Base-by-base conservation (phyloP, 1,284 basidiomycete species). In the Malassezia cuniculi region DNA sequence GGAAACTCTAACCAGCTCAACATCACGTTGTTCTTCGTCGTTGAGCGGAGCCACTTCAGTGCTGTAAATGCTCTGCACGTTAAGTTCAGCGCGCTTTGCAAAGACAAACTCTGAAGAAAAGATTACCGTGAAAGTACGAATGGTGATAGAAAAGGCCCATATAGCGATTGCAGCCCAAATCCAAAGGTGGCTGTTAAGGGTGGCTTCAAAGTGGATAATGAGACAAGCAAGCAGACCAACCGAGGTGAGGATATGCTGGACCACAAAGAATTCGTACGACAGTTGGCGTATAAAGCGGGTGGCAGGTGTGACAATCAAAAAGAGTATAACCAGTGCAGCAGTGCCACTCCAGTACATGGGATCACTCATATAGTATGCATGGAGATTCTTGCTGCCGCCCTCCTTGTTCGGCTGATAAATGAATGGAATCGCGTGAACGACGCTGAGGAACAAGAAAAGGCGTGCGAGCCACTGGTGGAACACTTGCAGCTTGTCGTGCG, bases 241-340 rank as follows among this genome's bases (percentile, higher is more conserved):
- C 4, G 52, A 41, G 14, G 47, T 36, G 14, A 50, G 37, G 3
- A 65, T 43, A 32, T 66, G 63, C 12, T 59, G 43, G 19, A 57
- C 35, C 21, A 63, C 49, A 29, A 62, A 66, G 15, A 66, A 48
- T 34, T 62, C 55, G 48, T 66, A 66, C 21, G 47, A 56, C 26
- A 52, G 34, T 15, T 51, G 46, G 5, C 62, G 44, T n/a, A n/a
- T n/a, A n/a, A n/a, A n/a, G n/a, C n/a, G n/a, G n/a, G n/a, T n/a
- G n/a, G n/a, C n/a, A n/a, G n/a, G n/a, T n/a, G n/a, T n/a, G n/a
- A n/a, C n/a, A n/a, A n/a, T n/a, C n/a, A n/a, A n/a, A 12, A 65
- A 39, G 5, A 58, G 40, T 12, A 54, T 41, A 1, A 39, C 52
- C 14, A 56, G 50, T 1, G 53, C 55, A 7, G 56, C 45, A n/a